Percentiles rank a stretch among this genome's conserved stretches.
Conservation (phyloP, 257 asterid genomes). For the Plantago ovata region DNA sequence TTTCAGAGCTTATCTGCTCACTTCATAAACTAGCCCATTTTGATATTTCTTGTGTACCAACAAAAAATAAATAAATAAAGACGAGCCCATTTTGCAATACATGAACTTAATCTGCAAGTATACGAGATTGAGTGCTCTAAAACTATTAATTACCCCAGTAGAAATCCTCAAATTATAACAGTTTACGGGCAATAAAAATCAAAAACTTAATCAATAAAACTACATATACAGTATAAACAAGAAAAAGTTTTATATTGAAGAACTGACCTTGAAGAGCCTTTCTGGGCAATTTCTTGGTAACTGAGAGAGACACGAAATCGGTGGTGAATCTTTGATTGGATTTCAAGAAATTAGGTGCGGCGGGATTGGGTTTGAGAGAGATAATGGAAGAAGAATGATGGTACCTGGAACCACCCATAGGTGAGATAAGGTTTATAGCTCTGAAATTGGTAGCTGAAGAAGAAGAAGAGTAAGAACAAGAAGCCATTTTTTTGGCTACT, state of each 20-base stretch:
- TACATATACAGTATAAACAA: neutral
- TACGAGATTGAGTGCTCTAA: too few relatives aligned
- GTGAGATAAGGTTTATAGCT: constrained; percentile 31
- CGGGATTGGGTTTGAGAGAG: constrained; percentile 25
- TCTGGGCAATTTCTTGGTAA: constrained; percentile 32
- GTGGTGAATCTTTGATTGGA: constrained; percentile 34
- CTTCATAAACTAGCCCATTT: too few relatives aligned
- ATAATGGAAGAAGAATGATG: constrained; percentile 14
- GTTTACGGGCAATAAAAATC: neutral
- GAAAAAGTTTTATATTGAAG: neutral
- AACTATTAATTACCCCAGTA: neutral
- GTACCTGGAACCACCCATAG: constrained; percentile 14
- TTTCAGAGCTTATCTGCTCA: too few relatives aligned
- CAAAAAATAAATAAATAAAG: too few relatives aligned
- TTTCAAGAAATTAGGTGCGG: constrained; percentile 38
- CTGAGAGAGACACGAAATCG: constrained; percentile 33
- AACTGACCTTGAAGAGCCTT: constrained; percentile 40
- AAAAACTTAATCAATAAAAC: neutral
- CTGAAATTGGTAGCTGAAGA: constrained; percentile 22
- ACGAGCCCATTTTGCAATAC: neutral
- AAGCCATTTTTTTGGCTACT: constrained; percentile 35
- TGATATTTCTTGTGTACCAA: too few relatives aligned
- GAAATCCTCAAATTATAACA: neutral
- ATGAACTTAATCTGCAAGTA: too few relatives aligned
- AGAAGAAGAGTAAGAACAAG: constrained; percentile 29